Evolutionary conservation across 2,329 filamentous ascomycete species (phyloP), one percentile per base, ranked within the genome.

Genomic region (Emericellopsis atlantica): DNA sequence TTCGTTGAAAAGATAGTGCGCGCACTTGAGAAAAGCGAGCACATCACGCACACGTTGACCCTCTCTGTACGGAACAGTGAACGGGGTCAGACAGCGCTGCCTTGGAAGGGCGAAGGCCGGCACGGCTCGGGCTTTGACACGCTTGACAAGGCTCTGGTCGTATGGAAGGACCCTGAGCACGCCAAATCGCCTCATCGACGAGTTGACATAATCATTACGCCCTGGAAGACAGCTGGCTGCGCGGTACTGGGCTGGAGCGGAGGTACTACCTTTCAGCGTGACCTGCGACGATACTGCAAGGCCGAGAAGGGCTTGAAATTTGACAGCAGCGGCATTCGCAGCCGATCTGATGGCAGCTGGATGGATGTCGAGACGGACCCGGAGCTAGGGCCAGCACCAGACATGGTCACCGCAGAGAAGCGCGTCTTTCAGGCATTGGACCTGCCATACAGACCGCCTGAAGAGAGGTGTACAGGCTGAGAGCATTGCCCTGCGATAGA

Each of bases 161-260:
- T 95, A 0, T 96, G 90, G 90, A 85, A 94, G 54, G 48, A 57
- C 29, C 45, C 50, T 2, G 38, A 37, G 12, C 29, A 45, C 3
- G n/a, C 29, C 5, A 32, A 41, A 14, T 36, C 31, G 18, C 71
- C 74, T 1, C 90, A 95, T 54, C 76, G 88, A 16, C 72, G 90
- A 36, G 89, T 96, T 1, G 90, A 96, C 54, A 95, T 96, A 43
- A 90, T 96, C 48, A 69, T 96, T 45, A 79, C 78, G 18, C 87
- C 89, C 0, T 95, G 90, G 85, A 81, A 79, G 42, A 94, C 87
- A 0, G 79, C 84, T 0, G 90, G 92, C 0, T 95, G 88, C 50
- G 90, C 89, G 0, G 72, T 96, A 4, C 64, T 90, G 15, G 89
- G 88, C 2, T 96, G 90, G 92, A 82, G 76, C 14, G 85, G 88